Conservation (phyloP, 148 eudicot genomes). For the Beta vulgaris region DNA sequence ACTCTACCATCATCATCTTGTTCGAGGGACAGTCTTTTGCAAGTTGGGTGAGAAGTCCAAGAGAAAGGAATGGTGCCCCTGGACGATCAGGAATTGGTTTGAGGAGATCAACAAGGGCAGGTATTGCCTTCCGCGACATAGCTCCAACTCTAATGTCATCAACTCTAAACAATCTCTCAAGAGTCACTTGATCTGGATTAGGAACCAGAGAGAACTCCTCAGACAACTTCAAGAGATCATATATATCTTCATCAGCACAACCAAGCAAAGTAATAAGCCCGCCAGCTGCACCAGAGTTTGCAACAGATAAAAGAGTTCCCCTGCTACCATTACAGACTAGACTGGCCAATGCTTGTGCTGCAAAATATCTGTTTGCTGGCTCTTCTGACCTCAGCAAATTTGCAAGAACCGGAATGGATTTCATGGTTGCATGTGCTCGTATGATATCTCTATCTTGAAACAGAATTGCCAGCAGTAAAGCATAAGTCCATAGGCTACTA, state of each 20-base stretch:
- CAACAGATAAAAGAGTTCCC: constrained; percentile 92
- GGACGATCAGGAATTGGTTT: constrained; percentile 98
- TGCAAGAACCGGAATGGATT: constrained; percentile 69
- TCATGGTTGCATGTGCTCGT: constrained; percentile 76
- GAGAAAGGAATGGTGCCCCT: constrained; percentile 88
- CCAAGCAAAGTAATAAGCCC: constrained; percentile 88
- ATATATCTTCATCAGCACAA: constrained; percentile 84
- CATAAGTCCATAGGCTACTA: constrained; percentile 78
- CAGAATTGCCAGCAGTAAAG: constrained; percentile 72
- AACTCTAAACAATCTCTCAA: constrained; percentile 91
- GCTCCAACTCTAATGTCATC: constrained; percentile 96
- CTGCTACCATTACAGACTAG: constrained; percentile 93
- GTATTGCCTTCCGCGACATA: constrained; percentile 90
- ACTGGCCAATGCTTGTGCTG: constrained; percentile 92
- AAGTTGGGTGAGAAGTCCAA: constrained; percentile 88
- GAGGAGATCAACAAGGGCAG: constrained; percentile 89
- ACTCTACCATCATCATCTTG: constrained; percentile 91
- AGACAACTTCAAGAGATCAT: constrained; percentile 68
- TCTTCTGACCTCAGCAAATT: constrained; percentile 83
- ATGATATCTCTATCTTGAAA: constrained; percentile 92
- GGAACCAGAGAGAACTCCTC: constrained; percentile 72
- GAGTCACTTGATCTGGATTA: constrained; percentile 93
- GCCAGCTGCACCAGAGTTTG: constrained; percentile 84
- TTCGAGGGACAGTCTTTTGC: constrained; percentile 83
- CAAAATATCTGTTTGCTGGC: constrained; percentile 77